Evolutionary conservation across 2,329 filamentous ascomycete genomes (phyloP), one percentile per base, ranked within the genome.

Genomic region (Cladorrhinum sp.): DNA sequence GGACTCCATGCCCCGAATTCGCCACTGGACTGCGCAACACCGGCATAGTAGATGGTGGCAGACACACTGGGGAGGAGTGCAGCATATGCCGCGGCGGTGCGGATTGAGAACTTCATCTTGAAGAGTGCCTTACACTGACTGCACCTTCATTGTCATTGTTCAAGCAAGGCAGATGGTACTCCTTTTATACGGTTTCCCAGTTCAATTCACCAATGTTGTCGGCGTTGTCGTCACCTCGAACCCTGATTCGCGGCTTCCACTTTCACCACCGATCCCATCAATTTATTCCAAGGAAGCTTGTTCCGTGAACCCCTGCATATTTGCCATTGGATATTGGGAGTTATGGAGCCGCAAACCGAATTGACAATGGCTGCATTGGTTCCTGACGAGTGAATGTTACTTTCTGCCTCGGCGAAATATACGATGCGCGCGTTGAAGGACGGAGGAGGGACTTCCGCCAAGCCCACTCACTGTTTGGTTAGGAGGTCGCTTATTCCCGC

Each of bases 41-140:
- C 78, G 18, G 78, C 78, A 65, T 79, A 80, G 66, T 74, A 80
- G 64, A 81, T 79, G 1, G 76, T 79, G 5, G 77, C 76, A 21
- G 73, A 73, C 20, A 66, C 74, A 58, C 67, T 62, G 12, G 69
- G 63, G 53, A 70, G 62, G 54, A 65, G 52, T 6, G 62, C 61
- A 23, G 62, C 62, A 33, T 58, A 62, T 4, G 62, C 42, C 7
- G 67, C 61, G 10, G 62, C 55, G 16, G 62, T 39, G 9, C 59
- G 28, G 14, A 60, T 14, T 16, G 64, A 55, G 30, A 67, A 58
- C 62, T 64, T 71, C 71, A 73, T 73, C 18, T 55, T 42, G 5
- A 12, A 42, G 6, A 14, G 36, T 8, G 36, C 10, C 26, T 14
- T 24, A 18, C 26, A 30, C 26, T 30, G 26, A 30, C 5, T 30